Evolutionary conservation across 257 asterid genomes (phyloP).

Genomic region (Gentiana straminea): DNA sequence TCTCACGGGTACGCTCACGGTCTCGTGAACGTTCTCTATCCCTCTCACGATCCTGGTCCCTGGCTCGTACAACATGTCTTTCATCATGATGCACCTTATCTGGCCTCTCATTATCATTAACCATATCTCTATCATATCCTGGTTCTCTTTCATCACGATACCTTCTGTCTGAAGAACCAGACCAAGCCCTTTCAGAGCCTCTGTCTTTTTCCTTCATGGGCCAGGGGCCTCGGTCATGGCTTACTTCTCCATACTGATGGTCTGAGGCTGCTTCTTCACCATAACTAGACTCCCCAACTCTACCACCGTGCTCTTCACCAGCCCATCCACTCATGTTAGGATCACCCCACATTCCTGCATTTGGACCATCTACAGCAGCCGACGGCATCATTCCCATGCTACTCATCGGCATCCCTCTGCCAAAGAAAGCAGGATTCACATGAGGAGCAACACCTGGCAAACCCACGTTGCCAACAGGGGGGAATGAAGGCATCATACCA

Average conservation of each 20-base stretch:
- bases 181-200: slow-evolving; percentile 75
- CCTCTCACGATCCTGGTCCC: slow-evolving; percentile 51
- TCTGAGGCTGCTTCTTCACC: slow-evolving; percentile 92
- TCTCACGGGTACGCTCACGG: slow-evolving; percentile 35
- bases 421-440: slow-evolving; percentile 90
- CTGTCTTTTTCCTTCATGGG: slow-evolving; percentile 63
- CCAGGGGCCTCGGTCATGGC: slow-evolving; percentile 66
- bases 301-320: slow-evolving; percentile 74
- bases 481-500: slow-evolving; percentile 68
- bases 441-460: slow-evolving; percentile 96
- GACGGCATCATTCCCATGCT: slow-evolving; percentile 90
- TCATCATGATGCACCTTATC: slow-evolving; percentile 56
- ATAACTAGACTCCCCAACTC: slow-evolving; percentile 89
- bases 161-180: slow-evolving; percentile 77
- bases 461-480: slow-evolving; percentile 66
- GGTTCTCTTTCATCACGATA: slow-evolving; percentile 66
- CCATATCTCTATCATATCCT: slow-evolving; percentile 50
- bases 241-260: slow-evolving; percentile 68
- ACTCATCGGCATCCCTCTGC: slow-evolving; percentile 84
- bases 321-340: slow-evolving; percentile 78
- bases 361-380: slow-evolving; percentile 70
- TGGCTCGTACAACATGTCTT: slow-evolving; percentile 46
- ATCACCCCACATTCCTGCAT: slow-evolving; percentile 85
- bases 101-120: slow-evolving; percentile 46
- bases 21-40: slow-evolving; percentile 50